Evolutionary conservation across 2,329 filamentous ascomycete species (phyloP), one percentile per base, ranked within the genome.

Genomic region (Tothia fuscella): DNA sequence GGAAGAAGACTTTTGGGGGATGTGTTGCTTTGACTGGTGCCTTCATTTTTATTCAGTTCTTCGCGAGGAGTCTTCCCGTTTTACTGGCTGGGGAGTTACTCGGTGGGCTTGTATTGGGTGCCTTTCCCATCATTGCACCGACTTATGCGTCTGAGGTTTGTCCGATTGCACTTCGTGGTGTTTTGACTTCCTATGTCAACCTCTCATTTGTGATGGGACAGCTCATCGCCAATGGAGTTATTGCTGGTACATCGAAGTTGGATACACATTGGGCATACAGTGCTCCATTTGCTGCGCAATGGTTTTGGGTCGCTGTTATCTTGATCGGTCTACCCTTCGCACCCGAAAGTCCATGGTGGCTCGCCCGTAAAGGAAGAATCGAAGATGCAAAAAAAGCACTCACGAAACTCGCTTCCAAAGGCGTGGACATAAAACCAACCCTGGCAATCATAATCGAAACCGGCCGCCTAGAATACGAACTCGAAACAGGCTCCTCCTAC

Each of bases 381-480:
- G 72, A 76, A 6, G 76, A 82, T 13, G 81, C 81, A 25, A 82
- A 82, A 62, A 62, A 65, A 35, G 66, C 79, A 1, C 68, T 86
- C 16, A 64, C 79, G 36, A 75, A 80, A 3, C 64, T 85, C 16
- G 82, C 80, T 5, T 78, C 71, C 51, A 51, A 80, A 45, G 75
- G 91, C 53, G 74, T 82, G 9, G 82, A 93, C 47, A 84, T 91
- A 62, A 91, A 43, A 16, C 19, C 19, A 10, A 43, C 84, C 0
- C 69, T 93, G 38, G 79, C 83, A 51, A 93, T 93, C 84, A 93
- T 94, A 81, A 76, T 87, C 1, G 84, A 93, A 56, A 94, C 87
- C 0, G 88, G 82, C 0, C 80, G 81, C 0, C 66, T 93, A 10
- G 87, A 93, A 58, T 72, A 83, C 54, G 68, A 77, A 60, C 82